A percentile compares a stretch with the other conserved stretches of the same genome.
phyloP scores from a whole-genome alignment of 1,284 basidiomycete genomes.

The Trametes versicolor region DNA sequence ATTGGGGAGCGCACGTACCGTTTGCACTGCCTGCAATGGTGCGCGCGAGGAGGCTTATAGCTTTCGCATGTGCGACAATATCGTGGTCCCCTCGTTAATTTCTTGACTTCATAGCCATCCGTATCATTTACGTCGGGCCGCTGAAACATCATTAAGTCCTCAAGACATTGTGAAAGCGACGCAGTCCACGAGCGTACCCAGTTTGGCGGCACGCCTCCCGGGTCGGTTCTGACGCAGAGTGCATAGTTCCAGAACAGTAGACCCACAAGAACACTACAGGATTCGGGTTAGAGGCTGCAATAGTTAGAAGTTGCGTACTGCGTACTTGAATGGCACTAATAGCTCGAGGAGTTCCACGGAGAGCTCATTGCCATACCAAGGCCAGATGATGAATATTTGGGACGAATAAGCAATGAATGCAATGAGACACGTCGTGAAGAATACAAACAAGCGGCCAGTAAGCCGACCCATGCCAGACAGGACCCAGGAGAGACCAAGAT shows the following conservation, averaged over 20 bases:
- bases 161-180: slow-evolving; percentile 14
- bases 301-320: slow-evolving; percentile 8
- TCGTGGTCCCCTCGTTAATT: slow-evolving; percentile 79
- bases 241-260: slow-evolving; percentile 91
- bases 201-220: slow-evolving; percentile 81
- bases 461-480: slow-evolving; percentile 53
- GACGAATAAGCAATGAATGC: slow-evolving; percentile 89
- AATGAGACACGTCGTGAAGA: slow-evolving; percentile 81
- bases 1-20: slow-evolving; percentile 55
- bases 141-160: slow-evolving; percentile 48
- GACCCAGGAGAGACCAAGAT: slow-evolving; percentile 20
- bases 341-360: slow-evolving; percentile 79
- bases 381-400: slow-evolving; percentile 92
- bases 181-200: slow-evolving; percentile 69
- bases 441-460: slow-evolving; percentile 70
- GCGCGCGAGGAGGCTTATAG: slow-evolving; percentile 82
- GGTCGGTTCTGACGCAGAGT: slow-evolving; percentile 82
- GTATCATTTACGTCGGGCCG: slow-evolving; percentile 74
- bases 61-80: slow-evolving; percentile 84
- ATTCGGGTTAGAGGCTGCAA: slow-evolving; percentile 17
- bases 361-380: slow-evolving; percentile 83
- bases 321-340: slow-evolving; percentile 91
- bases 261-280: slow-evolving; percentile 71
- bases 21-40: slow-evolving; percentile 91
- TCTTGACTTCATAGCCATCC: slow-evolving; percentile 89